Evolutionary conservation across 2,329 filamentous ascomycete species (phyloP).

Genomic region (Aureobasidium sp.): DNA sequence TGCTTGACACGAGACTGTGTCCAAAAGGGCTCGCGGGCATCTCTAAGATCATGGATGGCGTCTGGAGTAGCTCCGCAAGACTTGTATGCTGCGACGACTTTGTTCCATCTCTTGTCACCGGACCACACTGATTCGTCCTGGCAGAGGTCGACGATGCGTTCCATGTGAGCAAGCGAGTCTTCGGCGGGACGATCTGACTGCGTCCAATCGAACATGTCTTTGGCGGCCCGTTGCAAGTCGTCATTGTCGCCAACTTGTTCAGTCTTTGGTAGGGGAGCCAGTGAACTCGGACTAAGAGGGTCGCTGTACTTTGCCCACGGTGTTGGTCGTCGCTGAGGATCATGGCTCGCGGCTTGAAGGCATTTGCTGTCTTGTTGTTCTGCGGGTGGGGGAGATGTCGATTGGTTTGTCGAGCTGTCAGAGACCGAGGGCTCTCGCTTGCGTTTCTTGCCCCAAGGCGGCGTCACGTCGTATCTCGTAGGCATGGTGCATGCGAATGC

Average conservation of each 20-base stretch:
- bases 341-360: neutral
- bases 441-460: slow-evolving; percentile 4
- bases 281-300: neutral
- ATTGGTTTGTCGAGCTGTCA: neutral
- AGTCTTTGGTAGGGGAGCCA: too few relatives aligned
- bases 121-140: neutral
- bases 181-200: neutral
- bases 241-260: neutral
- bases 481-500: neutral
- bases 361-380: neutral
- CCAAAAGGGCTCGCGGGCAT: neutral
- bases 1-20: neutral
- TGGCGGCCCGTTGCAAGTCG: neutral
- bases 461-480: neutral
- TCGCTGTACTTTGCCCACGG: neutral
- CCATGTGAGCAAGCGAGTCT: neutral
- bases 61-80: neutral
- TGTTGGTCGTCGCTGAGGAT: neutral
- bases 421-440: neutral
- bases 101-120: neutral
- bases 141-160: neutral
- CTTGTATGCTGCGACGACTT: neutral
- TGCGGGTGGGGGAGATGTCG: neutral
- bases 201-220: neutral
- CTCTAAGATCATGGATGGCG: neutral